Conservation (phyloP, 305 asterid genomes). For the Stenogyne calaminthoides region DNA sequence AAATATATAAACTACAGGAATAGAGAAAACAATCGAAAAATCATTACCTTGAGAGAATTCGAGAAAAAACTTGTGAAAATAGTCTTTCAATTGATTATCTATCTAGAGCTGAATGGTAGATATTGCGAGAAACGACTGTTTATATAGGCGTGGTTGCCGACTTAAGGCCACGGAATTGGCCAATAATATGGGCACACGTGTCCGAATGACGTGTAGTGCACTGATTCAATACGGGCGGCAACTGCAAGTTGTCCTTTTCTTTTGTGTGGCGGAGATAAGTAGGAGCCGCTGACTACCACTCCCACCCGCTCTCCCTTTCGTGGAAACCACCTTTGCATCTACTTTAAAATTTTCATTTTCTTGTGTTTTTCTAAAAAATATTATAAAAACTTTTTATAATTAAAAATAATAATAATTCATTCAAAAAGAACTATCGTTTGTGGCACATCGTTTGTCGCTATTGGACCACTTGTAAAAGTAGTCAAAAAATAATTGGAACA, state of each 20-base stretch:
- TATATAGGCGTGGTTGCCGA: conserved; percentile 27
- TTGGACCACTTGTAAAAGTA: no score
- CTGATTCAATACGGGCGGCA: conserved; percentile 27
- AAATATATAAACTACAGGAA: neutral
- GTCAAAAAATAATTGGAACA: no score
- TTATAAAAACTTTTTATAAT: no score
- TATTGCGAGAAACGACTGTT: neutral
- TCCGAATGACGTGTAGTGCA: conserved; percentile 5
- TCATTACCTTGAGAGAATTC: neutral
- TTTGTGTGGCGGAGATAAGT: neutral
- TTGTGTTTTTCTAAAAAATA: no score
- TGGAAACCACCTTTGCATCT: neutral
- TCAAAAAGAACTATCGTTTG: no score
- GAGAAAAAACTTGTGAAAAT: neutral
- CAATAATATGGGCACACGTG: no score
- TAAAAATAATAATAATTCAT: no score
- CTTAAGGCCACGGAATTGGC: neutral
- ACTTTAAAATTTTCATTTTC: no score
- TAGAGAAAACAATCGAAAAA: neutral
- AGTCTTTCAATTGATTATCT: neutral
- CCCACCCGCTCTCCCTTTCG: conserved; percentile 1
- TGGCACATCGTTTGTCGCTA: no score
- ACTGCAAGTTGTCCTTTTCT: conserved; percentile 22
- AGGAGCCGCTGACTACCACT: conserved; percentile 13
- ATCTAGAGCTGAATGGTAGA: neutral